phyloP scores from a whole-genome alignment of 176 grass and related monocot genomes.

The Aegilops bicornis region DNA sequence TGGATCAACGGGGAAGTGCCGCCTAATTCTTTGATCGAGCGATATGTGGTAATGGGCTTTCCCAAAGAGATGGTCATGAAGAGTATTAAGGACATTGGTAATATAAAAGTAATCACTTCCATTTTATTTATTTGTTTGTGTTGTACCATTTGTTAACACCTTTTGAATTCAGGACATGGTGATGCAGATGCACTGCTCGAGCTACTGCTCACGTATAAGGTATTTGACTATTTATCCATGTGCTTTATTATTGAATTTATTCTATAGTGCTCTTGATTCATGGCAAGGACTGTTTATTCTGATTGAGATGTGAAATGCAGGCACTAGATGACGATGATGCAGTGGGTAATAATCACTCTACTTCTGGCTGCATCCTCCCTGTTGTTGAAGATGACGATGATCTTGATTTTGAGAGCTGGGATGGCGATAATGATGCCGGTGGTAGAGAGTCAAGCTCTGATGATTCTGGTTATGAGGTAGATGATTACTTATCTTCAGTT shows the following conservation, averaged over 20 bases:
- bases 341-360: slow-evolving; percentile 16
- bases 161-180: slow-evolving; percentile 48
- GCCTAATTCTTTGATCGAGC: slow-evolving; percentile 19
- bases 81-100: slow-evolving; percentile 53
- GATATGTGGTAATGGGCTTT: slow-evolving; percentile 64
- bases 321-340: slow-evolving; percentile 37
- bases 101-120: not conserved
- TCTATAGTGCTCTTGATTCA: not conserved
- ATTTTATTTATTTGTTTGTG: slow-evolving; percentile 8
- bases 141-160: not conserved
- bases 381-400: slow-evolving; percentile 15
- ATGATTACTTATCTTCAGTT: not conserved
- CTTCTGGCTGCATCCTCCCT: not conserved
- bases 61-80: slow-evolving; percentile 40
- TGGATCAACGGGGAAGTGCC: slow-evolving; percentile 9
- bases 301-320: slow-evolving; percentile 39
- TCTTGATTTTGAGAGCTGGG: not conserved
- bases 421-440: not conserved
- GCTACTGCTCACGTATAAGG: slow-evolving; percentile 63
- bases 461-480: not conserved
- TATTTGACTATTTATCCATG: not conserved
- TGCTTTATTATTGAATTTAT: not conserved
- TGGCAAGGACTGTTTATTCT: not conserved
- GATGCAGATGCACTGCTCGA: slow-evolving; percentile 65
- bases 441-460: not conserved